A percentile compares a stretch with the other conserved stretches of the same genome.
Evolutionary conservation across 2,329 filamentous ascomycete species (phyloP).

Genomic region (Tolypocladium sp.): DNA sequence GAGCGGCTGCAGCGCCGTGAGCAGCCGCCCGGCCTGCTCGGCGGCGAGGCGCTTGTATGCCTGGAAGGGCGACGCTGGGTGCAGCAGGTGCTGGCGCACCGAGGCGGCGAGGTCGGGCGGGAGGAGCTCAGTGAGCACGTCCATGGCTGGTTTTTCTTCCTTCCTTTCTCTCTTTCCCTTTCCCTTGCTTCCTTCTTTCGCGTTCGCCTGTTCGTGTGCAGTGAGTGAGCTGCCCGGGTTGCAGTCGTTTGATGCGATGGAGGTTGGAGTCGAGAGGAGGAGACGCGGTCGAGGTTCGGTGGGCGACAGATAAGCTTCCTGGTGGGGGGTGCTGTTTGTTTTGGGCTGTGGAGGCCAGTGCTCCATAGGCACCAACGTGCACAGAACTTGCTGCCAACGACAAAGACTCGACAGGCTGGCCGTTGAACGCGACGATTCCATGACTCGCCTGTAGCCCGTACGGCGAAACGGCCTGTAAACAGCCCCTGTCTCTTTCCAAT

Average conservation of each 20-base stretch:
- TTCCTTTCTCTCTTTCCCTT: background rate
- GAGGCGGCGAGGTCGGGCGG: constrained; percentile 33
- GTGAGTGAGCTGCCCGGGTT: background rate
- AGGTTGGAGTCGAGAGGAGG: background rate
- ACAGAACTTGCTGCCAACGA: background rate
- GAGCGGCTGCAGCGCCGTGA: constrained; percentile 27
- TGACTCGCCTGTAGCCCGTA: background rate
- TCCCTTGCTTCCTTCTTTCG: background rate
- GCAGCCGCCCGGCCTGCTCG: constrained; percentile 15
- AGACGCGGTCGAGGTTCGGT: background rate
- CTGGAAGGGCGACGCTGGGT: constrained; percentile 35
- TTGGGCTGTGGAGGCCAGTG: background rate
- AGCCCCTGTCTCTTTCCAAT: no score
- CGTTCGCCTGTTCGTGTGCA: background rate
- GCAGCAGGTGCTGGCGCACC: constrained; percentile 38
- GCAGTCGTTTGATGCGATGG: background rate
- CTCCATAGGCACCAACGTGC: background rate
- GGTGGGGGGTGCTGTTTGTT: background rate
- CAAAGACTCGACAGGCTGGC: no score
- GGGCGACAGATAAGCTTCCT: background rate
- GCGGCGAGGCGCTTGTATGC: constrained; percentile 24
- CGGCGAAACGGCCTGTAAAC: no score
- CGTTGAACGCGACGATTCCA: no score
- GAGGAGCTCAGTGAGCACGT: constrained; percentile 30
- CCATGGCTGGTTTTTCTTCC: constrained; percentile 13